These are phyloP conservation scores for Chalciporus chontae DNA, from an alignment of 768 basidiomycete genomes.

Conservation along the genomic window DNA sequence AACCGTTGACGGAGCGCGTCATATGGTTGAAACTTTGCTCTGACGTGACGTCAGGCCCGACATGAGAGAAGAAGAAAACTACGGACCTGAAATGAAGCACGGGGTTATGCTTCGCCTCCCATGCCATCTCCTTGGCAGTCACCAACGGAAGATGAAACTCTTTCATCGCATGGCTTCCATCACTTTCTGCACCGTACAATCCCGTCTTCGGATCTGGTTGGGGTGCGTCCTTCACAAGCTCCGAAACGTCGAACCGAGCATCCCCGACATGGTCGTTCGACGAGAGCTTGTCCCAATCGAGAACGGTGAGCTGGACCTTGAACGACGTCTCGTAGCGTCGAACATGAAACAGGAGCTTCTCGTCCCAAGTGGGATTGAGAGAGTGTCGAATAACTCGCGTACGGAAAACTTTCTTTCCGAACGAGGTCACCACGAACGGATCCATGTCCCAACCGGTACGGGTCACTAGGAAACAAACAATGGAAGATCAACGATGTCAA, in stretches of 20 bases:
- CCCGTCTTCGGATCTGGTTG: slow-evolving; percentile 58
- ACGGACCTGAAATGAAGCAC: slow-evolving; percentile 59
- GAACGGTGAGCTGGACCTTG: slow-evolving; percentile 75
- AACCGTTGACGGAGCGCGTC: slow-evolving; percentile 85
- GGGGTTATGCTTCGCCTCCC: slow-evolving; percentile 75
- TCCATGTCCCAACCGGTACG: slow-evolving; percentile 95
- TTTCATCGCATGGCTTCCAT: slow-evolving; percentile 52
- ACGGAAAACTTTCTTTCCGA: slow-evolving; percentile 95
- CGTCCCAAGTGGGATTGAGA: slow-evolving; percentile 87
- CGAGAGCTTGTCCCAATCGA: slow-evolving; percentile 95
- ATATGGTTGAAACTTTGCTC: slow-evolving; percentile 95
- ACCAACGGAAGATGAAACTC: slow-evolving; percentile 65
- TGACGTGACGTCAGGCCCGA: slow-evolving; percentile 19
- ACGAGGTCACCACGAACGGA: slow-evolving; percentile 92
- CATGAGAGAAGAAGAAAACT: not conserved
- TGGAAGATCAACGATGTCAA: not conserved
- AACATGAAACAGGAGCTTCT: slow-evolving; percentile 94
- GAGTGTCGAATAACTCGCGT: slow-evolving; percentile 86
- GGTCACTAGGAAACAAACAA: slow-evolving; percentile 53
- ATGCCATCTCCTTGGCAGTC: slow-evolving; percentile 58
- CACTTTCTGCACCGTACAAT: slow-evolving; percentile 36
- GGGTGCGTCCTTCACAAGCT: slow-evolving; percentile 65
- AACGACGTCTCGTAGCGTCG: slow-evolving; percentile 79
- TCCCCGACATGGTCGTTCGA: slow-evolving; percentile 90
- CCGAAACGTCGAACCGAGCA: slow-evolving; percentile 62